phyloP scores from a whole-genome alignment of 1,284 basidiomycete species.

The Tetrapyrgos nigripes region DNA sequence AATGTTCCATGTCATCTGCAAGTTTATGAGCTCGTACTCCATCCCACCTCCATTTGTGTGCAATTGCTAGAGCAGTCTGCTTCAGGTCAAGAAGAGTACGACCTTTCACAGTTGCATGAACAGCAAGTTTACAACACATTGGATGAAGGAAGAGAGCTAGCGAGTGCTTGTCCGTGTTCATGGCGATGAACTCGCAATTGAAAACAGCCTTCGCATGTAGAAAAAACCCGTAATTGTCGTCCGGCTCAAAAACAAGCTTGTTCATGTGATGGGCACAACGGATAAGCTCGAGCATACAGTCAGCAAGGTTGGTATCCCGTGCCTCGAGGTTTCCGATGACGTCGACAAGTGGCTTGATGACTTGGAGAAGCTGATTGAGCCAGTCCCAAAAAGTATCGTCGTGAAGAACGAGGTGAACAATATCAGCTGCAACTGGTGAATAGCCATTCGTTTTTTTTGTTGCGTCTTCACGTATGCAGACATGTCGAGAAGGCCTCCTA shows the following conservation, averaged over 20 bases:
- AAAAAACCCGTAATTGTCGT: background rate
- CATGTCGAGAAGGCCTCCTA: conserved; percentile 14
- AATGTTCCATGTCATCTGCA: too few species aligned
- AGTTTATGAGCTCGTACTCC: too few species aligned
- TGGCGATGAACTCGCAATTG: conserved; percentile 17
- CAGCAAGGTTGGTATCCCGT: conserved; percentile 32
- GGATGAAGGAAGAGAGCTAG: conserved; percentile 26
- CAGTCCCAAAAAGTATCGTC: conserved; percentile 23
- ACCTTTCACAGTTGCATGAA: too few species aligned
- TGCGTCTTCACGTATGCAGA: conserved; percentile 32
- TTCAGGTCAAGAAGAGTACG: too few species aligned
- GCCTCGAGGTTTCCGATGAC: conserved; percentile 35
- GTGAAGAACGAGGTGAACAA: conserved; percentile 25
- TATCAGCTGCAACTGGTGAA: conserved; percentile 26
- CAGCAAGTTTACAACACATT: too few species aligned
- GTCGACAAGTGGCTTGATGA: conserved; percentile 37
- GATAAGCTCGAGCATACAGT: conserved; percentile 41
- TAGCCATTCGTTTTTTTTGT: conserved; percentile 26
- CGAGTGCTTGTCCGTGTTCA: conserved; percentile 20
- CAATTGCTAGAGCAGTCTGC: conserved; percentile 7
- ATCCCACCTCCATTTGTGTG: too few species aligned
- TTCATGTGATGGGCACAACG: conserved; percentile 23
- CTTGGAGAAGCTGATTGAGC: conserved; percentile 29
- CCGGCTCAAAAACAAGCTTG: conserved; percentile 11
- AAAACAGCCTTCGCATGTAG: conserved; percentile 19